Evolutionary conservation across 2,329 filamentous ascomycete genomes (phyloP).

Genomic region (Penicillium polonicum): DNA sequence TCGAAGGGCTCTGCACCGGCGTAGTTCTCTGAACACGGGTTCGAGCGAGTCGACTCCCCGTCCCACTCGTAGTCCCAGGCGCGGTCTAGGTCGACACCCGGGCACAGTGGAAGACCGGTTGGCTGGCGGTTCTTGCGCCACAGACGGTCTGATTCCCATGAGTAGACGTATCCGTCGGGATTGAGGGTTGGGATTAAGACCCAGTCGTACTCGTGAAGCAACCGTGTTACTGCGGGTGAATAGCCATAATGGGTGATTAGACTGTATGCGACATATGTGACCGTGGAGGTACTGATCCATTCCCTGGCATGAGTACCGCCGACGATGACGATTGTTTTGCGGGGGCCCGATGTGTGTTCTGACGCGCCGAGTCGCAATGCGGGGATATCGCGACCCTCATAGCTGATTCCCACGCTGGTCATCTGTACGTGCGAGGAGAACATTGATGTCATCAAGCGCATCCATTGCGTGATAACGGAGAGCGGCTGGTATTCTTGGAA

Average conservation of each 20-base stretch:
- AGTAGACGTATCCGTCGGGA: conserved; percentile 91
- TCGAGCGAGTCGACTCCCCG: conserved; percentile 61
- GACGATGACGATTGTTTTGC: conserved; percentile 76
- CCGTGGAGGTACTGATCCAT: conserved; percentile 92
- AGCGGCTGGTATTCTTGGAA: conserved; percentile 91
- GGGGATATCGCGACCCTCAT: conserved; percentile 81
- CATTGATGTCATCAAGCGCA: conserved; percentile 84
- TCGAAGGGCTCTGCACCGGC: conserved; percentile 81
- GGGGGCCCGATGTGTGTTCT: conserved; percentile 48
- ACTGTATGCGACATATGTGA: conserved; percentile 86
- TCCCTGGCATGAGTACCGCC: conserved; percentile 91
- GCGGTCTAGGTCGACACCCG: conserved; percentile 84
- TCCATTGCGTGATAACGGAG: conserved; percentile 83
- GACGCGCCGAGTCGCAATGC: conserved; percentile 71
- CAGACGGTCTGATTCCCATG: conserved; percentile 84
- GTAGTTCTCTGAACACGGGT: conserved; percentile 89
- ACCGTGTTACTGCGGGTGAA: conserved; percentile 65
- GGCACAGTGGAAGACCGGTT: conserved; percentile 78
- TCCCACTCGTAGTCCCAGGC: conserved; percentile 86
- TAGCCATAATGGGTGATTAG: conserved; percentile 82
- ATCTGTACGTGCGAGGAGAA: conserved; percentile 77
- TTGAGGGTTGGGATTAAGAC: conserved; percentile 87
- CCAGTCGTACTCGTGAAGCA: conserved; percentile 82
- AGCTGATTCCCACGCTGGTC: conserved; percentile 77
- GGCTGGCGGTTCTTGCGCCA: conserved; percentile 91